These are phyloP conservation scores for Sporothrix phasma DNA, from an alignment of 2,329 filamentous ascomycete species.

Conservation along the genomic window DNA sequence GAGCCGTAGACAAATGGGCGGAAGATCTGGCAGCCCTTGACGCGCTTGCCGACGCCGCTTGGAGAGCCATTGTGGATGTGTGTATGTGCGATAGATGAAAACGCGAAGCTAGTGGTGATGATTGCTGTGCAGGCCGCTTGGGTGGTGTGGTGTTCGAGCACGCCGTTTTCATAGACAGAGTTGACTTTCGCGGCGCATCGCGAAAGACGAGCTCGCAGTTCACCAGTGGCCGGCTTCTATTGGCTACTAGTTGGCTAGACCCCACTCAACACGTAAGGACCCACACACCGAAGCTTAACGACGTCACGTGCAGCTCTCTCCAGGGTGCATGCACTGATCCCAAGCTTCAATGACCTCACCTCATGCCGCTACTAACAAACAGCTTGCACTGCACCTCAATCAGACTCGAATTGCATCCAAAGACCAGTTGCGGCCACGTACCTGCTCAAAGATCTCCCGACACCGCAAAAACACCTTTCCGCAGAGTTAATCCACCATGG, in stretches of 20 bases:
- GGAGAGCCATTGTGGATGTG: slow-evolving; percentile 43
- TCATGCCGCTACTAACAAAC: not conserved
- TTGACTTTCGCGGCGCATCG: not conserved
- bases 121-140: not conserved
- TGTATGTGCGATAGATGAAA: not conserved
- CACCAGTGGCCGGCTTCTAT: not conserved
- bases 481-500: no score
- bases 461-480: not conserved
- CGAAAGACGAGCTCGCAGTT: not conserved
- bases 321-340: not conserved
- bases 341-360: slow-evolving; percentile 7
- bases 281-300: not conserved
- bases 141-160: no score
- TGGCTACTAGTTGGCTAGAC: not conserved
- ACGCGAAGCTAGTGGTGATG: not conserved
- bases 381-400: no score
- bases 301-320: slow-evolving; percentile 12
- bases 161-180: no score
- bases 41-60: slow-evolving; percentile 49
- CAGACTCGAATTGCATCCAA: not conserved
- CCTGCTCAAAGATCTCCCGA: not conserved
- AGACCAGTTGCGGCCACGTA: not conserved
- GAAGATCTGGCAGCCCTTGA: slow-evolving; percentile 54
- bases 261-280: not conserved
- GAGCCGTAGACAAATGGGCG: slow-evolving; percentile 66